phyloP scores from a whole-genome alignment of 768 basidiomycete species.

The Russula ochroleuca region DNA sequence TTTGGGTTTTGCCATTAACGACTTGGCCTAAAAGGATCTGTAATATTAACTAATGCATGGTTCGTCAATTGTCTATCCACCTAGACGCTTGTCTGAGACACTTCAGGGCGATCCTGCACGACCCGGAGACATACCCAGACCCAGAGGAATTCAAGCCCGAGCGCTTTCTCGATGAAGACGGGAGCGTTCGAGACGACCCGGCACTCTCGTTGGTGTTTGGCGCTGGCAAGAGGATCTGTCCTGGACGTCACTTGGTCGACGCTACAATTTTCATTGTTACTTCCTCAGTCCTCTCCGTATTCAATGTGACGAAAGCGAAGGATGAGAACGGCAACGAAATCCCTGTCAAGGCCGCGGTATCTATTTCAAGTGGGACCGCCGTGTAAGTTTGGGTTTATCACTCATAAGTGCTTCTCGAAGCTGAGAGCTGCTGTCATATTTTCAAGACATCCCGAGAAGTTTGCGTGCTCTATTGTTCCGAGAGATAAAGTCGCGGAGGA shows the following conservation, averaged over 20 bases:
- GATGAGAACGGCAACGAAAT: constrained; percentile 20
- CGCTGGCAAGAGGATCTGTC: constrained; percentile 25
- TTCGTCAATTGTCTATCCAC: background rate
- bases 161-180: constrained; percentile 21
- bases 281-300: constrained; percentile 16
- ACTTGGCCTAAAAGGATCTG: background rate
- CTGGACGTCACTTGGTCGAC: constrained; percentile 28
- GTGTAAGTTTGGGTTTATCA: background rate
- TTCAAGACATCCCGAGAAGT: constrained; percentile 11
- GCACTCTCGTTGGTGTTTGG: constrained; percentile 5
- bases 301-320: constrained; percentile 19
- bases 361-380: background rate
- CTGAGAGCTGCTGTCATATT: background rate
- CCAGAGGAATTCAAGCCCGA: constrained; percentile 24
- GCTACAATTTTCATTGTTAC: constrained; percentile 22
- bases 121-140: constrained; percentile 19
- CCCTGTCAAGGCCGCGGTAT: background rate
- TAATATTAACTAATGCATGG: constrained; percentile 16
- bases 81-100: background rate
- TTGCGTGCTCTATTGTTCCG: constrained; percentile 15
- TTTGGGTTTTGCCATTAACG: background rate
- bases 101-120: constrained; percentile 23
- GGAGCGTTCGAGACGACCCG: constrained; percentile 14
- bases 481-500: constrained; percentile 14
- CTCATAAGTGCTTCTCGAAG: too few relatives aligned